phyloP scores from a whole-genome alignment of 1,284 basidiomycete species.

The Sanghuangporus weigelae region DNA sequence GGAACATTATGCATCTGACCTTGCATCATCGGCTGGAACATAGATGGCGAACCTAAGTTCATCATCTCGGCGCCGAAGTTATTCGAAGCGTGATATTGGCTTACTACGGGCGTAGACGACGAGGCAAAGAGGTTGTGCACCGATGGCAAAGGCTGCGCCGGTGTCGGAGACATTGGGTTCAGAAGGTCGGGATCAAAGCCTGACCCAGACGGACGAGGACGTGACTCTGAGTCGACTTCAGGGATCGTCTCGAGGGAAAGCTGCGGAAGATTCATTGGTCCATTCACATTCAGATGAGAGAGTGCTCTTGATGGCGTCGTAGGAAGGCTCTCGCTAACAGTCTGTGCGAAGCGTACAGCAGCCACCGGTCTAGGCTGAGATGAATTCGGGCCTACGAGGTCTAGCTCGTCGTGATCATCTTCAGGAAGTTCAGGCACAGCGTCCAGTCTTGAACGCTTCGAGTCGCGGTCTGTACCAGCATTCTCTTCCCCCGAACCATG shows the following conservation, averaged over 20 bases:
- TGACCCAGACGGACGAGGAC: slow-evolving; percentile 19
- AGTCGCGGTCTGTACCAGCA: slow-evolving; percentile 30
- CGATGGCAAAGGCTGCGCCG: slow-evolving; percentile 26
- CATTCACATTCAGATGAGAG: slow-evolving; percentile 18
- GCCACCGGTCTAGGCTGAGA: slow-evolving; percentile 27
- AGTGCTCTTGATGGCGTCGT: slow-evolving; percentile 20
- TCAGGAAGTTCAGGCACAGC: slow-evolving; percentile 37
- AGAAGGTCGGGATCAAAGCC: slow-evolving; percentile 54
- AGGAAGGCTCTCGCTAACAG: slow-evolving; percentile 20
- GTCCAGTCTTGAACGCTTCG: slow-evolving; percentile 49
- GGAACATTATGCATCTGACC: neutral
- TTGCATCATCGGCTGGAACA: neutral
- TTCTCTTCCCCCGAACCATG: slow-evolving; percentile 51
- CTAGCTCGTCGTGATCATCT: slow-evolving; percentile 34
- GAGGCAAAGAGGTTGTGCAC: slow-evolving; percentile 4
- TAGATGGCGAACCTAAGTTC: too few relatives aligned
- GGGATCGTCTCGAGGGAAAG: slow-evolving; percentile 5
- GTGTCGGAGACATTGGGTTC: slow-evolving; percentile 44
- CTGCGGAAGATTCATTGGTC: slow-evolving; percentile 26
- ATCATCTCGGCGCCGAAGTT: too few relatives aligned
- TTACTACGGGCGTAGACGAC: neutral
- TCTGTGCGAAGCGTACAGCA: slow-evolving; percentile 40
- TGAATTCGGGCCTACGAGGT: slow-evolving; percentile 34
- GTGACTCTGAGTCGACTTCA: slow-evolving; percentile 14
- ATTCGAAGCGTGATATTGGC: too few relatives aligned